phyloP scores from a whole-genome alignment of 1,139 yeast species.

The Lodderomyces margitis region DNA sequence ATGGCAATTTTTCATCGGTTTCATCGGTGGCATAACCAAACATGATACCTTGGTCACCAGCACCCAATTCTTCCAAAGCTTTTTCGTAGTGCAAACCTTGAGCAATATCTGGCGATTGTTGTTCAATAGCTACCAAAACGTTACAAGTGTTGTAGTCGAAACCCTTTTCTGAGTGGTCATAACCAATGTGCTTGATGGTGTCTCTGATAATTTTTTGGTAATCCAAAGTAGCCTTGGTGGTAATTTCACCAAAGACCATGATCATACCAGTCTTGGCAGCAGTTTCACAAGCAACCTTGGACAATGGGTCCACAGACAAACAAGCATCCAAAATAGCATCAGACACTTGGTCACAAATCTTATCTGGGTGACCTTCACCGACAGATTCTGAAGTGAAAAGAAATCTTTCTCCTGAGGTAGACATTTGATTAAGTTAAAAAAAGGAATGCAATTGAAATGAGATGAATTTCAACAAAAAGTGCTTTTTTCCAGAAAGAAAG shows the following conservation, averaged over 20 bases:
- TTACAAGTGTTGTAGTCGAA: constrained; percentile 99
- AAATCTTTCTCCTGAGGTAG: constrained; percentile 42
- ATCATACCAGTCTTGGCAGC: constrained; percentile 99
- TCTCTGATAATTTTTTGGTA: constrained; percentile 97
- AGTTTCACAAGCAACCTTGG: constrained; percentile 99
- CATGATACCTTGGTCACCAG: constrained; percentile 99
- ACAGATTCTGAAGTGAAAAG: constrained; percentile 95
- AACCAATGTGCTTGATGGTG: constrained; percentile 97
- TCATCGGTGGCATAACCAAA: constrained; percentile 99
- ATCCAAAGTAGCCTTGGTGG: constrained; percentile 93
- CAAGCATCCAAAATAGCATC: constrained; percentile 99
- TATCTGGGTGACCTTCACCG: constrained; percentile 99
- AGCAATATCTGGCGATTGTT: constrained; percentile 98
- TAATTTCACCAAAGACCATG: constrained; percentile 98
- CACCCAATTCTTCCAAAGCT: constrained; percentile 97
- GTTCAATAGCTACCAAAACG: constrained; percentile 98
- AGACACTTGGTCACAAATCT: constrained; percentile 98
- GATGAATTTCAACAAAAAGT: constrained; percentile 3
- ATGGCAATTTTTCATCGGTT: constrained; percentile 95
- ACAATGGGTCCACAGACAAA: constrained; percentile 90
- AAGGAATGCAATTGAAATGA: constrained; percentile 1
- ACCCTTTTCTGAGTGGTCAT: constrained; percentile 94
- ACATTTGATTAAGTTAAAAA: constrained; percentile 15
- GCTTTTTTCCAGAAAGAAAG: neutral
- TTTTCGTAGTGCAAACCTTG: constrained; percentile 98